Evolutionary conservation across 1,284 basidiomycete species (phyloP), one percentile per base, ranked within the genome.

Genomic region (Heterobasidion irregulare): DNA sequence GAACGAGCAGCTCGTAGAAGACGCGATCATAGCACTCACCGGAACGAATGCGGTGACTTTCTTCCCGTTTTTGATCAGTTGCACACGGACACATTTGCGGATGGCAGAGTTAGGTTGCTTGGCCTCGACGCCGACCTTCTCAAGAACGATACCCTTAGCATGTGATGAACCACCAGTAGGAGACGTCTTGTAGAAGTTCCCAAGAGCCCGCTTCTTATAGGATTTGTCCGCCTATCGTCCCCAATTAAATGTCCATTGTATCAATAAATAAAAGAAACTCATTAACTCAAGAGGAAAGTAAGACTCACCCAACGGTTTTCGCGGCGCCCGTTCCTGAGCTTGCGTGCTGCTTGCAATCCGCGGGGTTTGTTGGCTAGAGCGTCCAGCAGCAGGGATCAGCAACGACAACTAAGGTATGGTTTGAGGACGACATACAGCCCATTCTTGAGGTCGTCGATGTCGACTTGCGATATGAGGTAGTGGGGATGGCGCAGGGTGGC

Each of bases 61-160:
- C 90, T 99, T 99, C 68, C 97, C 97, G 82, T 99, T 99, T 86
- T 99, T 99, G 78, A 99, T 99, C 68, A 99, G 84, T 72, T 99
- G 97, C 61, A 99, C 97, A 80, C 97, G 93, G 65, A 99, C 97
- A 82, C 97, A 99, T 78, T 99, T 99, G 76, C 97, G 94, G 75
- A 99, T 98, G 73, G 97, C 97, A 71, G 97, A 99, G 86, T 99
- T 99, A 77, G 97, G 97, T 74, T 97, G 93, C 78, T 96, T 96
- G 68, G 93, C 94, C 75, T 92, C 89, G 61, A 92, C 88, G 64
- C 89, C 87, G 63, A 95, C 90, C 83, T 99, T 99, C 81, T 99
- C 97, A 62, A 99, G 89, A 62, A 99, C 97, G 72, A 99, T 99
- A 66, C 97, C 97, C 83, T 99, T 99, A 66, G 97, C 97, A 77